A percentile compares a stretch with the other conserved stretches of the same genome.
phyloP scores from a whole-genome alignment of 305 asterid species.

The Fraxinus sp. region DNA sequence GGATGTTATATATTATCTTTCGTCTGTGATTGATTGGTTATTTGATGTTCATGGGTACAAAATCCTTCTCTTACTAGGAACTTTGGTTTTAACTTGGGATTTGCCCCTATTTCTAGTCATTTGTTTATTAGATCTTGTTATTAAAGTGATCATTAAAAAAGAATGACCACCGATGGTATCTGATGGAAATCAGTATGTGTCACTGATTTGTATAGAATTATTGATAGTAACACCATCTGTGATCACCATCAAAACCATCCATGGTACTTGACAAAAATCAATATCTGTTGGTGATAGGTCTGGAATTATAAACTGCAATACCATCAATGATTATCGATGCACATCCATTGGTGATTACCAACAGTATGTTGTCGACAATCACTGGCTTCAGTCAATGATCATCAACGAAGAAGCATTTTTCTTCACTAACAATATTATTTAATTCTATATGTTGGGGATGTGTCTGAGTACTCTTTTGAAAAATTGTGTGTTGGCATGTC shows the following conservation, averaged over 20 bases:
- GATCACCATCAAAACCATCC: neutral
- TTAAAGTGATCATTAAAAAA: neutral
- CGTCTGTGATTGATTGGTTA: neutral
- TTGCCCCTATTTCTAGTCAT: neutral
- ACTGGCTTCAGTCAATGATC: neutral
- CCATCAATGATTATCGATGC: neutral
- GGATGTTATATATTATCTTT: neutral
- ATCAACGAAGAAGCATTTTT: neutral
- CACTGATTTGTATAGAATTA: neutral
- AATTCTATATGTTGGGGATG: neutral
- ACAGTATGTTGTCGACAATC: neutral
- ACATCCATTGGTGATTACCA: neutral
- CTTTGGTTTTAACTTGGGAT: neutral
- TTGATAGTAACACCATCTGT: neutral
- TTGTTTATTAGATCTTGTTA: neutral
- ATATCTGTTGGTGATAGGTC: neutral
- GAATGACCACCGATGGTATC: neutral
- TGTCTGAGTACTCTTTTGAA: neutral
- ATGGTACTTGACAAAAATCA: too few species aligned
- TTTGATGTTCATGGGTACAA: neutral
- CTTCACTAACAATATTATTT: neutral
- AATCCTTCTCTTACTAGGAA: neutral
- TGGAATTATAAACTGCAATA: neutral
- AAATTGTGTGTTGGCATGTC: neutral
- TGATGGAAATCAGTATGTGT: neutral